Base-by-base conservation (phyloP, 2,329 filamentous ascomycete genomes). In the Cadophora sp. region DNA sequence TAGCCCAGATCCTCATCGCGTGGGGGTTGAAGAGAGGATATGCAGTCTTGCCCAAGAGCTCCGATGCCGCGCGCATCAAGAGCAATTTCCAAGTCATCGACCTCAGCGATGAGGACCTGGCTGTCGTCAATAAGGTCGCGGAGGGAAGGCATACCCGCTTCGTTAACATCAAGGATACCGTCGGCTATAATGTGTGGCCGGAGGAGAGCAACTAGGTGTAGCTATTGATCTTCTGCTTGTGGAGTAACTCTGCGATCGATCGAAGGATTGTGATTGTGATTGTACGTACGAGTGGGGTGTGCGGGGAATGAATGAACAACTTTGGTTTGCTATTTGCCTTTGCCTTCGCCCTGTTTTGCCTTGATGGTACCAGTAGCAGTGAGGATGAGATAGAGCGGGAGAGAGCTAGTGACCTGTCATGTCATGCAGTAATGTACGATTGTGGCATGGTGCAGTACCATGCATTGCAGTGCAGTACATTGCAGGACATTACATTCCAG, bases 141-240 rank as follows among this genome's bases (percentile, higher is more conserved):
- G 83, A 86, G 76, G 87, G 87, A 50, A 84, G 89, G 62, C 88
- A 91, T 78, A 86, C 84, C 53, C 86, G 91, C 41, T 92, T 93
- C 74, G 90, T 93, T 68, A 91, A 93, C 81, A 92, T 92, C 89
- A 91, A 90, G 82, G 89, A 91, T 68, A 90, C 87, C 1, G 92
- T 93, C 77, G 90, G 90, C 2, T 91, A 89, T 77, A 82, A 92
- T 72, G 84, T 91, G 62, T 89, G 86, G 91, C 4, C 88, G 87
- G 3, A 83, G 85, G 78, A 87, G 86, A 59, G 83, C 88, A 61
- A 87, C 91, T 43, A 64, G 48, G 79, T 86, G 84, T 53, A 87
- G 89, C 56, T 61, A 51, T 47, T 39, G 43, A 39, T 92, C 92
- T 74, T 89, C 92, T 70, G 91, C 91, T 81, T 92, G 91, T 89